These are phyloP conservation scores for Kalanchoe fedtschenkoi DNA, from an alignment of 164 flowering plant species.

Conservation along the genomic window DNA sequence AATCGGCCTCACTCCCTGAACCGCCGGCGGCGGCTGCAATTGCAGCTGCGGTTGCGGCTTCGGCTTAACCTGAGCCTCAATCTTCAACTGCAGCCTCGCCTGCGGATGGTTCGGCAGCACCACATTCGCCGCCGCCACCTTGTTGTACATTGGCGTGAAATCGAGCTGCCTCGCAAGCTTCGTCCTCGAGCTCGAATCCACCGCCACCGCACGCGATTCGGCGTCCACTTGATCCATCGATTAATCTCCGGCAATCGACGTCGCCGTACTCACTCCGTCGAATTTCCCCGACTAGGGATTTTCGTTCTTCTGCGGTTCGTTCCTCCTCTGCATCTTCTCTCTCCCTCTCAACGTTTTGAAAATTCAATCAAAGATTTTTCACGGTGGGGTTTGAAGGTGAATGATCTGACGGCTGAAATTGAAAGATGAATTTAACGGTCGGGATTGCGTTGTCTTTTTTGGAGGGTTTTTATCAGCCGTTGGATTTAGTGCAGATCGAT, in stretches of 20 bases:
- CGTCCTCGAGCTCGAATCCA: not conserved
- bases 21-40: slow-evolving; percentile 4
- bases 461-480: not conserved
- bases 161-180: slow-evolving; percentile 5
- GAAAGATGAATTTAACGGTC: not conserved
- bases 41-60: slow-evolving; percentile 8
- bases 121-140: not conserved
- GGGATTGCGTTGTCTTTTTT: not conserved
- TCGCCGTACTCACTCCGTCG: not conserved
- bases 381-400: not conserved
- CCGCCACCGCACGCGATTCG: not conserved
- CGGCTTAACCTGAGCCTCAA: slow-evolving; percentile 5
- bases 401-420: not conserved
- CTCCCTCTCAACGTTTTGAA: slow-evolving; percentile 6
- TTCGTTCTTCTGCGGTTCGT: not conserved
- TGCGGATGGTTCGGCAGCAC: slow-evolving; percentile 18
- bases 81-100: slow-evolving; percentile 14
- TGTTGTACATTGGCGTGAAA: not conserved
- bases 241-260: not conserved
- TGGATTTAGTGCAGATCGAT: not conserved
- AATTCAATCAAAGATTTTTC: not conserved
- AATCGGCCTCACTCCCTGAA: slow-evolving; percentile 1
- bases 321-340: slow-evolving; percentile 6
- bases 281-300: slow-evolving; percentile 7
- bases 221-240: not conserved